phyloP scores from a whole-genome alignment of 31 red algal genomes.

The Odonthalia washingtoniensis region DNA sequence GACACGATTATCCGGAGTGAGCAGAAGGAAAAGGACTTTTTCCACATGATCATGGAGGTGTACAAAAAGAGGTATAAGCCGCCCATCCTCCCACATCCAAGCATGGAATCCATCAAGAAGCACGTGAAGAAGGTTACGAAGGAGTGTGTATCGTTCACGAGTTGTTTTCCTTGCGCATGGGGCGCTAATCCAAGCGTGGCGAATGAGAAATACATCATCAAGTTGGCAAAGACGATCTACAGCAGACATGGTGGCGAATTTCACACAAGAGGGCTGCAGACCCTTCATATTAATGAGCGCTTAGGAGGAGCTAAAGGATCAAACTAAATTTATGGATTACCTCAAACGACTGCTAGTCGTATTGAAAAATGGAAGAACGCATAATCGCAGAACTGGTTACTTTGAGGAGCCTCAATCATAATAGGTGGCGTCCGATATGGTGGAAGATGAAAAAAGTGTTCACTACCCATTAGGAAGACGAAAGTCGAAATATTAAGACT shows the following conservation, averaged over 20 bases:
- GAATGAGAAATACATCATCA: neutral
- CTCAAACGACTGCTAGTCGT: neutral
- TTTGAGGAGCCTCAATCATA: too few species aligned
- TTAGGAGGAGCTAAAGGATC: neutral
- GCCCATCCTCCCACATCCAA: neutral
- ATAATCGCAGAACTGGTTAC: neutral
- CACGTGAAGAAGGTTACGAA: neutral
- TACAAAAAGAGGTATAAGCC: neutral
- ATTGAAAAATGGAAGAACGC: neutral
- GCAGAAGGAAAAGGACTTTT: neutral
- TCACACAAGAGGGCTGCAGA: neutral
- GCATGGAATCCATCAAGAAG: neutral
- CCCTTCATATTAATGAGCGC: neutral
- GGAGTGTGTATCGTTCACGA: neutral
- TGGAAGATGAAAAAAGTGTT: too few species aligned
- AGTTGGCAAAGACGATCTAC: neutral
- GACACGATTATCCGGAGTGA: neutral
- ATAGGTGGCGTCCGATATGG: too few species aligned
- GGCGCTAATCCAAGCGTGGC: neutral
- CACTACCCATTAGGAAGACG: too few species aligned
- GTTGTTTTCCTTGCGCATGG: neutral
- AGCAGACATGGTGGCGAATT: neutral
- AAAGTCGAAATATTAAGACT: too few species aligned
- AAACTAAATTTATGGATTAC: neutral
- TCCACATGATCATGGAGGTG: neutral